phyloP scores from a whole-genome alignment of 495 filamentous ascomycete genomes.

The Neurospora sp. region DNA sequence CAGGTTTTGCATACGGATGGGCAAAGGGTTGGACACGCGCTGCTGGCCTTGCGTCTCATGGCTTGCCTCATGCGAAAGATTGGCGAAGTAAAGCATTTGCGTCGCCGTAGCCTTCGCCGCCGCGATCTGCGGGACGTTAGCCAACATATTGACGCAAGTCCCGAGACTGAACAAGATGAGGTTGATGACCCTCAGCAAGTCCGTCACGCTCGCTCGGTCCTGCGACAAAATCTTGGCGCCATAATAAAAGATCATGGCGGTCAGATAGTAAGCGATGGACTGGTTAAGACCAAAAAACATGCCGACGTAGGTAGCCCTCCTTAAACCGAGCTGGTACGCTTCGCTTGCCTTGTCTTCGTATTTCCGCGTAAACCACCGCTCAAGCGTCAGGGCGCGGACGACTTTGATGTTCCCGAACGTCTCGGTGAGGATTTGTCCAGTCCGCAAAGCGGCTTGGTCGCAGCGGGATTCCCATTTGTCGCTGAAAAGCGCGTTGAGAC shows the following conservation, averaged over 20 bases:
- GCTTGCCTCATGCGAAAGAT: slow-evolving; percentile 39
- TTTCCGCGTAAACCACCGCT: slow-evolving; percentile 62
- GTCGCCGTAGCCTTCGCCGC: slow-evolving; percentile 61
- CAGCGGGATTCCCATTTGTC: slow-evolving; percentile 60
- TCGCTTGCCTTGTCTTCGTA: slow-evolving; percentile 39
- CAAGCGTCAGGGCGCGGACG: slow-evolving; percentile 68
- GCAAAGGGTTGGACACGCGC: slow-evolving; percentile 40
- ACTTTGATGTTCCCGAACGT: slow-evolving; percentile 75
- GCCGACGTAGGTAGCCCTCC: slow-evolving; percentile 49
- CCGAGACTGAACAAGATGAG: slow-evolving; percentile 71
- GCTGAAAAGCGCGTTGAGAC: slow-evolving; percentile 49
- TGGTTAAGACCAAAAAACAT: slow-evolving; percentile 68
- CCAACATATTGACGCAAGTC: slow-evolving; percentile 57
- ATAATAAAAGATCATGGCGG: slow-evolving; percentile 79
- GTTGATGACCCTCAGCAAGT: slow-evolving; percentile 66
- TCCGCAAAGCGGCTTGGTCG: slow-evolving; percentile 46
- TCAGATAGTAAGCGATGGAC: slow-evolving; percentile 57
- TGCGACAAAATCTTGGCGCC: slow-evolving; percentile 52
- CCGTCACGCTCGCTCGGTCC: slow-evolving; percentile 32
- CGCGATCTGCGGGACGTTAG: slow-evolving; percentile 71
- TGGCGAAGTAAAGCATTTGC: slow-evolving; percentile 61
- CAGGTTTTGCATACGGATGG: slow-evolving; percentile 49
- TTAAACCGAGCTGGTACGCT: slow-evolving; percentile 46
- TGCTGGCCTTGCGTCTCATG: slow-evolving; percentile 50
- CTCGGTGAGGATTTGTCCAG: slow-evolving; percentile 57